A percentile compares a stretch with the other conserved stretches of the same genome.
Evolutionary conservation across 768 basidiomycete species (phyloP).

Genomic region (Boletus subparvulus): DNA sequence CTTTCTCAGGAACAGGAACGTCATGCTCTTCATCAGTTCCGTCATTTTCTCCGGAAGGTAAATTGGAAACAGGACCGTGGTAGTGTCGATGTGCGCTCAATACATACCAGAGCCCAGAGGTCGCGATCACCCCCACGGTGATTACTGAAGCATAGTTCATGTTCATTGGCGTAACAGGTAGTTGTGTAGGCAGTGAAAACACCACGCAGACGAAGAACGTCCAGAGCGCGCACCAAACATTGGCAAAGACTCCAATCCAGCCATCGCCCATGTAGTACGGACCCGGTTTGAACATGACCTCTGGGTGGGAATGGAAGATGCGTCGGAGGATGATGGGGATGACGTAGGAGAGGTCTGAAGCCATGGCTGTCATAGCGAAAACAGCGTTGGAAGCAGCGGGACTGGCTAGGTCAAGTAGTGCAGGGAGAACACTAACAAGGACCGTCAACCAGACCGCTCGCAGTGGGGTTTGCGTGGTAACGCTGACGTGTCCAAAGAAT

Average conservation of each 20-base stretch:
- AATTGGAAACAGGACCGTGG: conserved; percentile 56
- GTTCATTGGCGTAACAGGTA: conserved; percentile 47
- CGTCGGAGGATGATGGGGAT: conserved; percentile 57
- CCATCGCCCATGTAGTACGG: conserved; percentile 62
- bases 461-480: conserved; percentile 52
- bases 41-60: conserved; percentile 21
- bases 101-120: conserved; percentile 51
- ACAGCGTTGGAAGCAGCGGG: conserved; percentile 54
- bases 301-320: conserved; percentile 51
- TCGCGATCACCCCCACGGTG: conserved; percentile 19
- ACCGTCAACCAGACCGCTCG: conserved; percentile 56
- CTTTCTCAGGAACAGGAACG: conserved; percentile 3
- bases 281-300: conserved; percentile 58
- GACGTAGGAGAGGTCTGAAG: conserved; percentile 53
- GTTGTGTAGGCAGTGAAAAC: conserved; percentile 49
- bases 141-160: conserved; percentile 54
- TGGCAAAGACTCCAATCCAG: conserved; percentile 43
- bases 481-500: conserved; percentile 50
- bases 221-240: conserved; percentile 47
- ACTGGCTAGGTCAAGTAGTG: conserved; percentile 51
- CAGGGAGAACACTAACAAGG: conserved; percentile 42
- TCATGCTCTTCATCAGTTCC: neutral
- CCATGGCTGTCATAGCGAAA: conserved; percentile 56
- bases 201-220: conserved; percentile 46
- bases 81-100: conserved; percentile 54